Base-by-base conservation (phyloP, 2,329 filamentous ascomycete genomes). In the Fusarium annulatum region DNA sequence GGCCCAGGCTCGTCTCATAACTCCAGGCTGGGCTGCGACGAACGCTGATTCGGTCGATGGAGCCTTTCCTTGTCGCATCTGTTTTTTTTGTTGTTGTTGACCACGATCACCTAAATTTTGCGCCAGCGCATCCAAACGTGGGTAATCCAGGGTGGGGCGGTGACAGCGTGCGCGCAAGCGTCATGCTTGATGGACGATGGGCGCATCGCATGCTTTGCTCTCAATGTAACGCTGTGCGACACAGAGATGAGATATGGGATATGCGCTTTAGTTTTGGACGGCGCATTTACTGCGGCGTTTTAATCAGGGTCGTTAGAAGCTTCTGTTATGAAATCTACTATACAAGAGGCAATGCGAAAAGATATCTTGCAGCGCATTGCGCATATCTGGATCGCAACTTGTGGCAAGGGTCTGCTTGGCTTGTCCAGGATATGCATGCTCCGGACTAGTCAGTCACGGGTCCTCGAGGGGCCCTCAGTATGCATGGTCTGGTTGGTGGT, bases 101-200 rank as follows among this genome's bases (percentile, higher is more conserved):
- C 75, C 71, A 61, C 42, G 23, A 49, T 34, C 41, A 59, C 56
- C 56, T 59, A 59, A 66, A 72, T 73, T 75, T 78, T 74, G 71
- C 71, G 71, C 71, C 71, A 74, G 76, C 76, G 75, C 76, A 78
- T 78, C 64, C 69, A 68, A 67, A 77, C 76, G 69, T 78, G 76
- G 76, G 71, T 75, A 69, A 65, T 56, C 38, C 26, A 65, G 65
- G 70, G 75, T 75, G 76, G 76, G 72, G 75, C 76, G 76, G 76
- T 78, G 76, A 78, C 76, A 78, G 67, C 76, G 72, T 74, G 71
- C 71, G 74, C 75, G 66, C 74, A 78, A 78, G 76, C 76, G 76
- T 77, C 76, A 78, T 78, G 76, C 75, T 78, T 58, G 71, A 70
- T 69, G 73, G 59, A 69, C 68, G 64, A 74, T 77, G 75, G 74